Conservation (phyloP, 345 rosid genomes). For the Angophora floribunda region DNA sequence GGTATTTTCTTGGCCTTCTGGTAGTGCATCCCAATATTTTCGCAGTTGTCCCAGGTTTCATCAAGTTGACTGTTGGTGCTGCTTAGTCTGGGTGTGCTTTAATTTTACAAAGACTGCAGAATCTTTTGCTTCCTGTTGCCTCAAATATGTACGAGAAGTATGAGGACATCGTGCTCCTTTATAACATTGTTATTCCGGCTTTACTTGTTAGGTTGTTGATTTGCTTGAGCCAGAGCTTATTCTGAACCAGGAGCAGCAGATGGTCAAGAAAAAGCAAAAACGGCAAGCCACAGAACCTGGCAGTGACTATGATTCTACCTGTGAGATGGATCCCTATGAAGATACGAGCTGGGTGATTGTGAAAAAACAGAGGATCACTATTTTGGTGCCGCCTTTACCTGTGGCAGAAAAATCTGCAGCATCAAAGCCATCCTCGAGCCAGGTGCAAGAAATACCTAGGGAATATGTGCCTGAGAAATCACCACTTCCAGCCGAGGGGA, state of each 20-base stretch:
- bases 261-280: neutral
- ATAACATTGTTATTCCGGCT: neutral
- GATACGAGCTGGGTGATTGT: conserved; percentile 5
- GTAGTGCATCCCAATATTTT: neutral
- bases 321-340: neutral
- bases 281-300: neutral
- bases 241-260: neutral
- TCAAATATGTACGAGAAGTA: neutral
- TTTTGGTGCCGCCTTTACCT: conserved; percentile 2
- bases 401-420: neutral
- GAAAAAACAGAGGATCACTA: conserved; percentile 10
- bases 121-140: neutral
- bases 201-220: neutral
- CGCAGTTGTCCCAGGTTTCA: neutral
- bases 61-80: neutral
- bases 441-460: neutral
- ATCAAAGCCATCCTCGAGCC: neutral
- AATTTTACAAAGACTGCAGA: neutral
- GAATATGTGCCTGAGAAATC: neutral
- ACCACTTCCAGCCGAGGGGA: neutral
- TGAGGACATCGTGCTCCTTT: neutral
- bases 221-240: neutral
- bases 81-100: neutral
- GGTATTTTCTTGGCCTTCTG: neutral
- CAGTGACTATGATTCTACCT: neutral